Evolutionary conservation across 352 stramenopile genomes (phyloP), one percentile per base, ranked within the genome.

Genomic region (Phytophthora chlamydospora): DNA sequence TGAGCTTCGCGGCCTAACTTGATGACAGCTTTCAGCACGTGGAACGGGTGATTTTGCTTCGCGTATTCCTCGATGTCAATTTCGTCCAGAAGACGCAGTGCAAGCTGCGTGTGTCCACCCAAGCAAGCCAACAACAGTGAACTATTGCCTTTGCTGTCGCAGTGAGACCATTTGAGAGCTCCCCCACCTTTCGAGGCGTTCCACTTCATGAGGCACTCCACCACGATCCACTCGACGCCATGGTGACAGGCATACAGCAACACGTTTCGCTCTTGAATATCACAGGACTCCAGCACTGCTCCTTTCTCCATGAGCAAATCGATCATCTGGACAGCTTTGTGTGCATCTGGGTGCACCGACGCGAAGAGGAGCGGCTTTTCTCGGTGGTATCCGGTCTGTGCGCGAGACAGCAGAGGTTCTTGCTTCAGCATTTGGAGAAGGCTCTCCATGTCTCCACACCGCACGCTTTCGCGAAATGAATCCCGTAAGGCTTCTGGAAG

Each of bases 11-110:
- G 13, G 12, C 45, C 34, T 1, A 34, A 44, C 17, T 44, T 19
- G 13, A 55, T 55, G 6, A n/a, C 33, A 7, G 33, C 14, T 12
- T 55, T 14, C 19, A 55, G 34, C 10, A 55, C 21, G 6, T 36
- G 47, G n/a, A 55, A 44, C n/a, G 47, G 47, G 19, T 55, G 47
- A 35, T 36, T 55, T 13, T 55, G 47, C 47, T 14, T 2, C 33
- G 47, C 47, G 14, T 55, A 21, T 34, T 27, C 8, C 19, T 36
- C 33, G 3, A 55, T 13, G 21, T 45, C 19, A 43, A 44, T 36
- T 17, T 42, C 34, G 21, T 55, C 47, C 17, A 55, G 45, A 6
- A 52, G 29, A 40, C 31, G 45, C 45, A 52, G 12, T 9, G 17
- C 35, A 33, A 55, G 11, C 27, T 7, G 47, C 16, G 47, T 55